Evolutionary conservation across 208 protist species (phyloP).

Genomic region (Crithidia expoeki): DNA sequence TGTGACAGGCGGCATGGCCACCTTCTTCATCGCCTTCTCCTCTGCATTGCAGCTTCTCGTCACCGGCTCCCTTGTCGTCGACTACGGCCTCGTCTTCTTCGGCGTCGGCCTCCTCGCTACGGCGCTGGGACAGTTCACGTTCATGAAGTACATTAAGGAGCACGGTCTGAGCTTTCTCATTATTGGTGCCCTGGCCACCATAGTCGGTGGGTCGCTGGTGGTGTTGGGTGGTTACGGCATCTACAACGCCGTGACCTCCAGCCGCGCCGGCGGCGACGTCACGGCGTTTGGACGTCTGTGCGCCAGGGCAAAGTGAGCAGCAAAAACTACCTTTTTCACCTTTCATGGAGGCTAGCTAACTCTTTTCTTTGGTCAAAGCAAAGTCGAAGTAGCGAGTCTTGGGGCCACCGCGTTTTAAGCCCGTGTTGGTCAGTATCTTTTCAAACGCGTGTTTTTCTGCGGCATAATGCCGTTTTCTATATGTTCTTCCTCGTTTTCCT

Average conservation of each 20-base stretch:
- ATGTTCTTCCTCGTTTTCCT: no score
- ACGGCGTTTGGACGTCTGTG: slow-evolving; percentile 67
- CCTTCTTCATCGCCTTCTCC: slow-evolving; percentile 84
- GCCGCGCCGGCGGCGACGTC: slow-evolving; percentile 39
- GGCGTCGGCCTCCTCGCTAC: slow-evolving; percentile 66
- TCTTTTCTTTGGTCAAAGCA: not conserved
- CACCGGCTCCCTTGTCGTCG: slow-evolving; percentile 52
- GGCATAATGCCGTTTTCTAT: no score
- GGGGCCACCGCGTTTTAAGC: no score
- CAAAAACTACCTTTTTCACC: not conserved
- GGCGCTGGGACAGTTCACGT: slow-evolving; percentile 65
- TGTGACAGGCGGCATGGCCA: slow-evolving; percentile 72
- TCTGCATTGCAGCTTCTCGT: slow-evolving; percentile 61
- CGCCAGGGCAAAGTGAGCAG: slow-evolving; percentile 7
- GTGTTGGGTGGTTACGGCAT: slow-evolving; percentile 74
- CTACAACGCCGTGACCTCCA: slow-evolving; percentile 58
- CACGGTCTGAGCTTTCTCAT: slow-evolving; percentile 68
- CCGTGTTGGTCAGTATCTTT: no score
- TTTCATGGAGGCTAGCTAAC: not conserved
- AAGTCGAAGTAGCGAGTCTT: no score
- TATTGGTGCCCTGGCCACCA: slow-evolving; percentile 56
- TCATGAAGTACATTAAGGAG: slow-evolving; percentile 78
- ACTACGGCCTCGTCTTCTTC: slow-evolving; percentile 70
- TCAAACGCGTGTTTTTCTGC: no score
- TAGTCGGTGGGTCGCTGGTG: slow-evolving; percentile 74